phyloP scores from a whole-genome alignment of 1,139 yeast species.

The Maudiozyma humilis region DNA sequence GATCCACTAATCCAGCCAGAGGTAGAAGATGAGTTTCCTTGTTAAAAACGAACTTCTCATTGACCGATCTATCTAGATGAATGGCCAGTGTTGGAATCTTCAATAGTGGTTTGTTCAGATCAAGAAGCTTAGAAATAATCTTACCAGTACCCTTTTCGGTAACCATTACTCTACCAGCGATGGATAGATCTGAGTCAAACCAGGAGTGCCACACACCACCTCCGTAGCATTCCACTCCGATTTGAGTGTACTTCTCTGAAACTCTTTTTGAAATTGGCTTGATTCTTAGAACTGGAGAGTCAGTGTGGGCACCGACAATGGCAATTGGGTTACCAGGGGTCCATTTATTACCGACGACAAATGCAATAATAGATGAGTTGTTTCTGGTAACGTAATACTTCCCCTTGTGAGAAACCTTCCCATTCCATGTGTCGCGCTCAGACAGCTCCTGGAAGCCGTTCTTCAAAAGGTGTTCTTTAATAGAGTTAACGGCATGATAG shows the following conservation, averaged over 20 bases:
- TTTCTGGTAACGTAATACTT: slow-evolving; percentile 81
- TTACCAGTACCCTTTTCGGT: slow-evolving; percentile 41
- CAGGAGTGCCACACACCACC: slow-evolving; percentile 87
- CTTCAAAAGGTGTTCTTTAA: slow-evolving; percentile 43
- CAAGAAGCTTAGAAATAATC: slow-evolving; percentile 59
- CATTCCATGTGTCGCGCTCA: slow-evolving; percentile 74
- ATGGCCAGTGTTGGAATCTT: slow-evolving; percentile 94
- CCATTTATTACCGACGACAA: slow-evolving; percentile 69
- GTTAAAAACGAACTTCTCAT: slow-evolving; percentile 77
- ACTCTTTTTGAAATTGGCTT: slow-evolving; percentile 78
- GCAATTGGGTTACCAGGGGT: slow-evolving; percentile 77
- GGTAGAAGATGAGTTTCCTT: slow-evolving; percentile 83
- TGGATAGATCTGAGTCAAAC: slow-evolving; percentile 86
- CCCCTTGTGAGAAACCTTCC: slow-evolving; percentile 44
- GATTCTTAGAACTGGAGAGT: slow-evolving; percentile 84
- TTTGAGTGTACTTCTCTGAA: slow-evolving; percentile 73
- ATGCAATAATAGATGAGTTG: slow-evolving; percentile 81
- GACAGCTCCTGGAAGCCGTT: slow-evolving; percentile 68
- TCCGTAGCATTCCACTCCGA: slow-evolving; percentile 92
- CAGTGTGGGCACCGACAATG: slow-evolving; percentile 91
- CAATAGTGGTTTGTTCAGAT: slow-evolving; percentile 73
- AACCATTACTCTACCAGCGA: slow-evolving; percentile 87
- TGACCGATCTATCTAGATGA: slow-evolving; percentile 74
- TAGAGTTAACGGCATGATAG: slow-evolving; percentile 76
- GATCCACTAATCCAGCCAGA: slow-evolving; percentile 64